Base-by-base conservation (phyloP, 2,329 filamentous ascomycete species). In the Pseudocercospora musae region DNA sequence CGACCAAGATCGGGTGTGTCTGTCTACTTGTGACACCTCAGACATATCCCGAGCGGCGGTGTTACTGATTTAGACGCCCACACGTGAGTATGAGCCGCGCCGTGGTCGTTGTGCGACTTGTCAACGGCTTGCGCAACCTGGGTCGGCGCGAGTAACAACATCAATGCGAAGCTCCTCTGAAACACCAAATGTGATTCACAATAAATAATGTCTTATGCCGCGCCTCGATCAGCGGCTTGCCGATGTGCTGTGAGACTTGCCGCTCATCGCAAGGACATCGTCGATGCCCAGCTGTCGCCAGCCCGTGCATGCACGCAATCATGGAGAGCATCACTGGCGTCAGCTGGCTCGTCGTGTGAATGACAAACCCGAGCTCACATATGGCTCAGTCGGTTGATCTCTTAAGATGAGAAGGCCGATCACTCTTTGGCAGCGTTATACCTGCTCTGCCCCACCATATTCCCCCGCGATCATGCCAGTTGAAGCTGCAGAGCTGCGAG, bases 301-400 rank as follows among this genome's bases (percentile, higher is more conserved):
- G 48, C 37, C 37, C 54, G 56, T 48, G 27, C 49, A 63, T 67
- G 60, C 65, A 63, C 62, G 59, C 57, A 63, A 65, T 65, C 63
- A 65, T 60, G 62, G 61, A 57, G 62, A 63, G 58, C 62, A 67
- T 58, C 20, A 48, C 23, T 25, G 44, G 18, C 18, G 18, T 25
- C 44, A 20, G 44, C 21, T 25, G 13, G 44, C 11, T 48, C 52
- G 52, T 40, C 18, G n/a, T 54, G 33, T 4, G 23, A 54, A 33
- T 54, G 52, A 54, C 52, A 54, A 54, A 54, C 52, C 52, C 25
- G 29, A 33, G 52, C 25, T 33, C 29, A 20, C n/a, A 25, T 37
- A 23, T 52, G 48, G 21, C n/a, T n/a, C n/a, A 31, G 11, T 25
- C 31, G 48, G 48, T 52, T 52, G 48, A 25, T 29, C 48, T 52